Conservation (phyloP, 2,329 filamentous ascomycete species). For the Cercospora janseana region DNA sequence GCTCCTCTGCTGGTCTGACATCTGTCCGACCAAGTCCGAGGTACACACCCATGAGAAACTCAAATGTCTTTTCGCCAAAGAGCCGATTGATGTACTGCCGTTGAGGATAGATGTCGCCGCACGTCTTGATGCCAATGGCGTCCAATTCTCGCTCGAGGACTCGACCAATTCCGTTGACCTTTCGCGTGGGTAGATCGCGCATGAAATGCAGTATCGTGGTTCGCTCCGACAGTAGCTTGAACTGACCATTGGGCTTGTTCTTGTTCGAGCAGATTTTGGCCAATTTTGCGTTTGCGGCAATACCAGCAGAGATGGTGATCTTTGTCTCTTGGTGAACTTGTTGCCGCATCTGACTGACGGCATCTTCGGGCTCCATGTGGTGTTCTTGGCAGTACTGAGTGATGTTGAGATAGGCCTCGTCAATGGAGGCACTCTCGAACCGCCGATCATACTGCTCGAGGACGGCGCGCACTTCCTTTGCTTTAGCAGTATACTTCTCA, state of each 20-base stretch:
- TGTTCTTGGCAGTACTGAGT: slow-evolving; percentile 76
- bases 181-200: slow-evolving; percentile 75
- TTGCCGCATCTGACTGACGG: slow-evolving; percentile 71
- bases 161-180: slow-evolving; percentile 91
- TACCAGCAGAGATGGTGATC: slow-evolving; percentile 90
- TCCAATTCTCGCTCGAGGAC: slow-evolving; percentile 89
- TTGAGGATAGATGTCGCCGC: slow-evolving; percentile 79
- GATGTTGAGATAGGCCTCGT: slow-evolving; percentile 95
- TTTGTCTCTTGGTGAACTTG: slow-evolving; percentile 73
- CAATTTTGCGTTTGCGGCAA: slow-evolving; percentile 87
- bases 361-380: slow-evolving; percentile 66
- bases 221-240: slow-evolving; percentile 68
- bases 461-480: slow-evolving; percentile 78
- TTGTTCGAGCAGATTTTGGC: slow-evolving; percentile 94
- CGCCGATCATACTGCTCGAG: slow-evolving; percentile 83
- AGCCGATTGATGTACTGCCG: slow-evolving; percentile 71
- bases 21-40: slow-evolving; percentile 82
- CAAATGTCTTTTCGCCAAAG: slow-evolving; percentile 87
- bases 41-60: slow-evolving; percentile 80
- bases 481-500: slow-evolving; percentile 86
- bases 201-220: slow-evolving; percentile 75
- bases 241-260: slow-evolving; percentile 97
- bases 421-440: slow-evolving; percentile 91
- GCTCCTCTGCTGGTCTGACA: slow-evolving; percentile 75
- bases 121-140: slow-evolving; percentile 82